Evolutionary conservation across 192 early-diverging fungal genomes (phyloP), one percentile per base, ranked within the genome.

Genomic region (Podila epicladia): DNA sequence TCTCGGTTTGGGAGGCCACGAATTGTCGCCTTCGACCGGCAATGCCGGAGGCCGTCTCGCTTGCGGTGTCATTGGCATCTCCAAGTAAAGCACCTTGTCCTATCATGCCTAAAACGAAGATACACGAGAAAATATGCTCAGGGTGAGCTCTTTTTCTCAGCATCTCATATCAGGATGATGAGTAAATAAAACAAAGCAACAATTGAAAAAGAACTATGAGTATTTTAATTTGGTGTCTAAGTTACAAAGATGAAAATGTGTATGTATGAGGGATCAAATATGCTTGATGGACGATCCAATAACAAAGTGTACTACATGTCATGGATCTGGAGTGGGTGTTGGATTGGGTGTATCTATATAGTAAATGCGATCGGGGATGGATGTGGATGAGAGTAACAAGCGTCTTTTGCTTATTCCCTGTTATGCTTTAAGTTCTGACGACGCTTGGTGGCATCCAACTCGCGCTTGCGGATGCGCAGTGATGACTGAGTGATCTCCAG

Each of bases 1-100:
- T 84, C 91, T 96, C 67, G 95, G 95, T 75, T 69, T 82, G 22
- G 91, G 91, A 66, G 89, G 88, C 61, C 88, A 92, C 65, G 88
- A 91, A 63, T 85, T 89, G 24, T 95, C 93, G 48, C 75, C 85
- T 59, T 86, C 88, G 58, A 97, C 95, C 48, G 96, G 96, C 64
- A 95, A 97, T 68, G 94, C 95, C 83, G 96, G 96, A 60, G 91
- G 84, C 53, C 93, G 96, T 75, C 85, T 89, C 59, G 92, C 92
- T 51, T 97, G 96, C 86, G 96, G 95, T 86, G 95, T 96, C 84
- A 94, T 97, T 83, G 95, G 95, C 72, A 87, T 91, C 74, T 69
- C 88, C 74, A 84, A 88, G 71, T 89, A 87, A 73, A 75, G 8
- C 4, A 45, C 41, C 41, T 45, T 13, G 41, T 15, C 63, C 12